These are phyloP conservation scores for Cardamine occulta DNA, from an alignment of 345 rosid species.

Conservation along the genomic window DNA sequence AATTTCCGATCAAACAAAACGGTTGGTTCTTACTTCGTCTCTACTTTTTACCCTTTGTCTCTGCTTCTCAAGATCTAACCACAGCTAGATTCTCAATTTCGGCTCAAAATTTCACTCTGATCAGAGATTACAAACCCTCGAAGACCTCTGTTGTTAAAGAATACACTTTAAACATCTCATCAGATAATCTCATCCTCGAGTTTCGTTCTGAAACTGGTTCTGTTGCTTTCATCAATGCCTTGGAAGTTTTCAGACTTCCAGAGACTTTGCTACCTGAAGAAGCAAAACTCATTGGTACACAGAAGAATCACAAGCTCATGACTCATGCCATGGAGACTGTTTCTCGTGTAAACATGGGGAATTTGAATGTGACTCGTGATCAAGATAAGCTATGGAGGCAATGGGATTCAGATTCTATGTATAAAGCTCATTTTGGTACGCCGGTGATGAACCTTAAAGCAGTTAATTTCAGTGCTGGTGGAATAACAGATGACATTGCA, in stretches of 20 bases:
- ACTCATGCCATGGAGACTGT: conserved; percentile 68
- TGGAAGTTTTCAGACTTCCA: conserved; percentile 77
- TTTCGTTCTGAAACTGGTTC: conserved; percentile 58
- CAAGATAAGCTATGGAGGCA: conserved; percentile 71
- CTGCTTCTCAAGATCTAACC: conserved; percentile 51
- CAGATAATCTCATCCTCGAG: conserved; percentile 49
- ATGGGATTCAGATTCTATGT: conserved; percentile 71
- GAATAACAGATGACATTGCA: conserved; percentile 54
- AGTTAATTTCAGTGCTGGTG: conserved; percentile 53
- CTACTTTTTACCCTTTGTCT: conserved; percentile 62
- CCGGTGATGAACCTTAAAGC: conserved; percentile 47
- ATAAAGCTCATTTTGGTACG: conserved; percentile 37
- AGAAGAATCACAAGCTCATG: conserved; percentile 44
- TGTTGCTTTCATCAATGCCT: conserved; percentile 70
- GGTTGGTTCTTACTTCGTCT: conserved; percentile 82
- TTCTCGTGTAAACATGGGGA: conserved; percentile 89
- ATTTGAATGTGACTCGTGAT: conserved; percentile 50
- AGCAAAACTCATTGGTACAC: conserved; percentile 43
- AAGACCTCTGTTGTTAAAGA: conserved; percentile 53
- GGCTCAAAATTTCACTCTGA: conserved; percentile 66
- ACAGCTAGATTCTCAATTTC: conserved; percentile 68
- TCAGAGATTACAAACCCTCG: conserved; percentile 51
- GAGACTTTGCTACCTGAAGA: conserved; percentile 56
- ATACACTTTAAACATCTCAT: conserved; percentile 57
- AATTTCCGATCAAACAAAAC: conserved; percentile 51